phyloP scores from a whole-genome alignment of 108 stramenopile genomes.

The Nitzschia inconspicua region DNA sequence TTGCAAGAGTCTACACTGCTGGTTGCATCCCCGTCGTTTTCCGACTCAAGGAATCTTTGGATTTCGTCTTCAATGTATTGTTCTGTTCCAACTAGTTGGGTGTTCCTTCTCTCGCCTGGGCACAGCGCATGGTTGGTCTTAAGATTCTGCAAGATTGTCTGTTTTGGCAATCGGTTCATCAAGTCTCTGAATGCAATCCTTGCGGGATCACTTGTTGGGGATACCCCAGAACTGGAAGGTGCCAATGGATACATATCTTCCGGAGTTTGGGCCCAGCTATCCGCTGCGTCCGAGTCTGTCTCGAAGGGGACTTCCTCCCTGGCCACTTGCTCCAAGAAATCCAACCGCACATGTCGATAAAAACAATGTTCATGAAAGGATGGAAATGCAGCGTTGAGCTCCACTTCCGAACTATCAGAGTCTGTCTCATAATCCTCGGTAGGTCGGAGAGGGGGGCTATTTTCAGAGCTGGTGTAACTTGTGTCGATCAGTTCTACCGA shows the following conservation, averaged over 20 bases:
- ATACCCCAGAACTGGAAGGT: conserved; percentile 8
- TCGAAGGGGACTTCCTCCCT: conserved; percentile 41
- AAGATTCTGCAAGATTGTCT: background rate
- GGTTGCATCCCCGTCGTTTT: background rate
- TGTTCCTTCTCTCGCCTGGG: background rate
- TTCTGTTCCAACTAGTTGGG: background rate
- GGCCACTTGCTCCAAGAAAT: conserved; percentile 34
- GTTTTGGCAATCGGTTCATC: conserved; percentile 6
- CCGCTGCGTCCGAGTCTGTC: conserved; percentile 46
- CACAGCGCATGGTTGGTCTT: background rate
- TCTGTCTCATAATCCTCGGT: background rate
- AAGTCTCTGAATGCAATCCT: conserved; percentile 26
- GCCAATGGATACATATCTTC: background rate
- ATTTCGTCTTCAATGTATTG: background rate
- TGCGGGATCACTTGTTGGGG: conserved; percentile 31
- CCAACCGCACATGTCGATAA: conserved; percentile 5
- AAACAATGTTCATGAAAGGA: background rate
- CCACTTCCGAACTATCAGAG: background rate
- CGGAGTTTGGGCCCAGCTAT: conserved; percentile 47
- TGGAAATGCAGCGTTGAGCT: background rate
- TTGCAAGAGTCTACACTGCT: background rate
- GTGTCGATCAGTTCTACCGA: background rate
- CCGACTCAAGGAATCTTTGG: background rate
- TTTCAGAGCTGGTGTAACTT: too few relatives aligned
- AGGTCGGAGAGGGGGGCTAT: too few relatives aligned